Percentiles rank a stretch among this genome's conserved stretches.
These are phyloP conservation scores for Phaeodactylum tricornutum DNA, from an alignment of 108 stramenopile species.

Conservation along the genomic window DNA sequence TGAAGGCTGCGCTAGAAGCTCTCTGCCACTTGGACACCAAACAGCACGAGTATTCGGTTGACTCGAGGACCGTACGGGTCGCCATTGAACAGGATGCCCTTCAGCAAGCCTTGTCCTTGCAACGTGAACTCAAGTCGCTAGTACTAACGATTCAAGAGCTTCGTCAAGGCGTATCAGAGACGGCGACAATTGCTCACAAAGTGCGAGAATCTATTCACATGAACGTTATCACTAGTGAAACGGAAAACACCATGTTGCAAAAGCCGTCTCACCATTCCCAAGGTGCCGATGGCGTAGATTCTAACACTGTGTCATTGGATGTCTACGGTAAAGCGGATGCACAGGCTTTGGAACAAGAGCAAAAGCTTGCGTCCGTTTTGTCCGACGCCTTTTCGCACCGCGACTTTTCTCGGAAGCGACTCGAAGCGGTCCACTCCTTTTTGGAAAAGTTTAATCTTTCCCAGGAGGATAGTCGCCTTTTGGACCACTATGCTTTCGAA, in stretches of 20 bases:
- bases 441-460: constrained; percentile 77
- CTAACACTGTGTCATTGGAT: not conserved
- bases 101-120: constrained; percentile 59
- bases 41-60: constrained; percentile 32
- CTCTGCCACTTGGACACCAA: constrained; percentile 41
- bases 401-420: constrained; percentile 28
- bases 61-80: constrained; percentile 61
- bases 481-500: constrained; percentile 72
- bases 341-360: constrained; percentile 43
- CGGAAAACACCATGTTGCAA: not conserved
- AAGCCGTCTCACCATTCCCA: not conserved
- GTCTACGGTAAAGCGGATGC: constrained; percentile 7
- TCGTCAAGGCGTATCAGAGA: constrained; percentile 36
- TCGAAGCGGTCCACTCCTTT: constrained; percentile 57
- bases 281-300: constrained; percentile 1
- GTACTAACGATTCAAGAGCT: constrained; percentile 36
- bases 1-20: constrained; percentile 80
- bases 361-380: constrained; percentile 32
- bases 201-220: constrained; percentile 34
- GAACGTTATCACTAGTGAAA: constrained; percentile 19
- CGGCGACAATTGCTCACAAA: constrained; percentile 42
- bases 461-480: constrained; percentile 56
- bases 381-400: constrained; percentile 39
- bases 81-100: constrained; percentile 80
- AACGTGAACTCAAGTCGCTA: constrained; percentile 43